These are phyloP conservation scores for Saturnispora zaruensis DNA, from an alignment of 805 yeast genomes.

Conservation along the genomic window DNA sequence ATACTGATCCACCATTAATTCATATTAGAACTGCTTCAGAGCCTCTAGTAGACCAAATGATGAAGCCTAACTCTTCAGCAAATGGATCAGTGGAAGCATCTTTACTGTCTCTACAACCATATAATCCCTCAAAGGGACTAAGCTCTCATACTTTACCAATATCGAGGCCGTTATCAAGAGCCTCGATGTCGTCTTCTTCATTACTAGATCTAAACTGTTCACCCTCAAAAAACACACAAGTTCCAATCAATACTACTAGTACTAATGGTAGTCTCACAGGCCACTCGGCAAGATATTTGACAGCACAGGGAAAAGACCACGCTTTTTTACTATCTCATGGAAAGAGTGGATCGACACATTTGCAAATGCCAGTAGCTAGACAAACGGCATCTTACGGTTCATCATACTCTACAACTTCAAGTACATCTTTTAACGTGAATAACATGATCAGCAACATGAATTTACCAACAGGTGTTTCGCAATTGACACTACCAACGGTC, in stretches of 20 bases:
- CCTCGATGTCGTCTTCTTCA: constrained; percentile 2
- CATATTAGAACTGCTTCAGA: background rate
- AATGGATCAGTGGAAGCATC: background rate
- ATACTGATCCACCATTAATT: background rate
- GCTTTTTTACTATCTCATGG: constrained; percentile 7
- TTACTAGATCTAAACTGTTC: background rate
- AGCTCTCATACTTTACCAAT: background rate
- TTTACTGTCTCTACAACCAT: background rate
- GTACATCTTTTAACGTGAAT: background rate
- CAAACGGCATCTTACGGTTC: constrained; percentile 2
- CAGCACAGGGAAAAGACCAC: constrained; percentile 4
- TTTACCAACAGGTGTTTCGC: background rate
- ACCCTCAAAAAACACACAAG: background rate
- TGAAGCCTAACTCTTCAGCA: background rate
- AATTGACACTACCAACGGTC: background rate
- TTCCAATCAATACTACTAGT: background rate
- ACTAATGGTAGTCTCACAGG: background rate
- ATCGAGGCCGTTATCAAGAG: constrained; percentile 6
- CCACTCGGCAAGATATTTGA: constrained; percentile 3
- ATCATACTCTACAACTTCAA: background rate
- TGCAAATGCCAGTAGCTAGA: constrained; percentile 4
- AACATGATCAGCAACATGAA: background rate
- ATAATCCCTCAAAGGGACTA: background rate
- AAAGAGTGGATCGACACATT: constrained; percentile 2
- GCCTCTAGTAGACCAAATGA: background rate